These are phyloP conservation scores for Candida sphagnicola DNA, from an alignment of 805 yeast genomes.

Conservation along the genomic window DNA sequence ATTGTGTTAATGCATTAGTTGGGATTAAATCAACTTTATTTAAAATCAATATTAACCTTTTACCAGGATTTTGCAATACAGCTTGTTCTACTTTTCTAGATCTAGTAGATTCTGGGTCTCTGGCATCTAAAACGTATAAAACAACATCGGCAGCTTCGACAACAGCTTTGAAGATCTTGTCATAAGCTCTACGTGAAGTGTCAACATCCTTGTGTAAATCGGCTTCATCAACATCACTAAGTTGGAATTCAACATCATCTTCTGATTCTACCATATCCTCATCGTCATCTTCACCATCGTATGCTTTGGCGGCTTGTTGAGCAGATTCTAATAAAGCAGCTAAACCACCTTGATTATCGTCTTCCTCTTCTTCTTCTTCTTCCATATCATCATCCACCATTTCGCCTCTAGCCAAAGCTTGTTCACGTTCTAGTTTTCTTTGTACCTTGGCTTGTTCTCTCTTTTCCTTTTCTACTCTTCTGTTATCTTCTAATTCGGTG, in stretches of 20 bases:
- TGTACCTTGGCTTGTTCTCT: slow-evolving; percentile 46
- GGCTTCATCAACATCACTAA: slow-evolving; percentile 36
- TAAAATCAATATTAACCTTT: slow-evolving; percentile 78
- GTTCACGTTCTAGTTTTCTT: slow-evolving; percentile 46
- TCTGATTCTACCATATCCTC: slow-evolving; percentile 30
- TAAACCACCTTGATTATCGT: slow-evolving; percentile 48
- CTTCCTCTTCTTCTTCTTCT: slow-evolving; percentile 36
- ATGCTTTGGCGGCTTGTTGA: slow-evolving; percentile 77
- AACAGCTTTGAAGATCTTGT: slow-evolving; percentile 88
- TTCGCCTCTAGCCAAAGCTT: slow-evolving; percentile 36
- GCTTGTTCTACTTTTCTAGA: slow-evolving; percentile 90
- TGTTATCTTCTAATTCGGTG: slow-evolving; percentile 62
- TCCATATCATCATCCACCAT: slow-evolving; percentile 32
- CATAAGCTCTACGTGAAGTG: slow-evolving; percentile 85
- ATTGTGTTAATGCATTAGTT: slow-evolving; percentile 71
- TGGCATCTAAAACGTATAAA: slow-evolving; percentile 91
- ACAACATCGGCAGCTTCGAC: slow-evolving; percentile 91
- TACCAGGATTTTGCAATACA: slow-evolving; percentile 72
- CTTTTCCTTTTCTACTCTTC: slow-evolving; percentile 53
- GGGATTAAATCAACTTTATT: slow-evolving; percentile 95
- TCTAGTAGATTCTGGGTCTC: slow-evolving; percentile 95
- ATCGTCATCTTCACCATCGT: slow-evolving; percentile 49
- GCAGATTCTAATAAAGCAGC: slow-evolving; percentile 90
- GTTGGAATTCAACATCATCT: slow-evolving; percentile 40
- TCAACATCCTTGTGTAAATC: slow-evolving; percentile 53